Conservation (phyloP, 306 rosid genomes). For the Rubus parviflorus region DNA sequence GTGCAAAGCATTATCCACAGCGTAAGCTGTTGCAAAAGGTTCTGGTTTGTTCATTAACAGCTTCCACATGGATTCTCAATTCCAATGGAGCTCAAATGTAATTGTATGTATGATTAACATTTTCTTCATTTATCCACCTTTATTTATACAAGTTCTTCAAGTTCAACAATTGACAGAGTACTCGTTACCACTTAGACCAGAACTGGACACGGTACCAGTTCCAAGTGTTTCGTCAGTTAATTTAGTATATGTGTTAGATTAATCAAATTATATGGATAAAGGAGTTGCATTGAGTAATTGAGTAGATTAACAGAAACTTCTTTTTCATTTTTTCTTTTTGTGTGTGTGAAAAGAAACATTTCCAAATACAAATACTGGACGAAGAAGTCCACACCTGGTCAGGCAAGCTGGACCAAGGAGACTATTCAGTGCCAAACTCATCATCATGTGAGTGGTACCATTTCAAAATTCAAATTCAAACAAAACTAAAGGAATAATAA, state of each 20-base stretch:
- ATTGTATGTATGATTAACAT: background rate
- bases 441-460: background rate
- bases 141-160: background rate
- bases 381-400: background rate
- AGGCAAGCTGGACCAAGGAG: background rate
- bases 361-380: background rate
- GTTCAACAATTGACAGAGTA: background rate
- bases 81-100: background rate
- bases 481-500: background rate
- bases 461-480: background rate
- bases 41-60: background rate
- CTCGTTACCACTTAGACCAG: background rate
- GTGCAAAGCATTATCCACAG: slow-evolving; percentile 59
- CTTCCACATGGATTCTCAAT: background rate
- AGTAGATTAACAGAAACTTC: background rate
- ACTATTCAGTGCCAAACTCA: background rate
- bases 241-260: background rate
- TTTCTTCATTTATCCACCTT: background rate
- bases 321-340: background rate
- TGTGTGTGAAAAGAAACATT: background rate
- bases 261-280: background rate
- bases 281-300: background rate
- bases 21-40: slow-evolving; percentile 30
- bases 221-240: too few species aligned
- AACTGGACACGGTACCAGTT: background rate